These are phyloP conservation scores for Blastomyces parvus DNA, from an alignment of 2,329 filamentous ascomycete species.

Conservation along the genomic window DNA sequence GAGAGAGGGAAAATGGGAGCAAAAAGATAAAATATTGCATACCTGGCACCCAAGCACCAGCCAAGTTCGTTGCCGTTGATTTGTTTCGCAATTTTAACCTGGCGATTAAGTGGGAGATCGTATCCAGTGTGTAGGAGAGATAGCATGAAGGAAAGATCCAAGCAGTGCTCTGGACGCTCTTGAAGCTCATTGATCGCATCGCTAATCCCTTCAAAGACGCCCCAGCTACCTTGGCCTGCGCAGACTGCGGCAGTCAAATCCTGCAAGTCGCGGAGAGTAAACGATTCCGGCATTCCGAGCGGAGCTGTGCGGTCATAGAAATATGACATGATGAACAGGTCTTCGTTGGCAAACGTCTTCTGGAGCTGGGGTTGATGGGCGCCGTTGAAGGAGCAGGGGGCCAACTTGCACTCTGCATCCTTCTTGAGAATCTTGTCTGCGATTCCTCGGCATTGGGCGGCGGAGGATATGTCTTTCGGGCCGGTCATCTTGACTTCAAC, in stretches of 20 bases:
- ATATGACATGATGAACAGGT: slow-evolving; percentile 94
- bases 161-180: slow-evolving; percentile 78
- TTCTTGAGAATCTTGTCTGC: slow-evolving; percentile 88
- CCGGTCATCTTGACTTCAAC: slow-evolving; percentile 80
- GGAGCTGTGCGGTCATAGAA: slow-evolving; percentile 93
- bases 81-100: slow-evolving; percentile 98
- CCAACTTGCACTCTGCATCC: slow-evolving; percentile 66
- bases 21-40: slow-evolving; percentile 29
- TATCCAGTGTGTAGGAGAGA: slow-evolving; percentile 89
- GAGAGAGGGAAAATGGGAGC: background rate
- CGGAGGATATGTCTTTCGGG: slow-evolving; percentile 56
- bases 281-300: slow-evolving; percentile 96
- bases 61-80: slow-evolving; percentile 94
- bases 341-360: slow-evolving; percentile 85
- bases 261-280: slow-evolving; percentile 82
- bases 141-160: slow-evolving; percentile 96
- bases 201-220: slow-evolving; percentile 65
- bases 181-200: slow-evolving; percentile 70
- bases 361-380: slow-evolving; percentile 85
- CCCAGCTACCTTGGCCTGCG: slow-evolving; percentile 66
- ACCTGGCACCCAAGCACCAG: slow-evolving; percentile 97
- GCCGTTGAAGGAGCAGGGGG: slow-evolving; percentile 97
- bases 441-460: slow-evolving; percentile 80
- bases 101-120: slow-evolving; percentile 92
- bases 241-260: slow-evolving; percentile 80